These are phyloP conservation scores for Trebouxia sp. DNA, from an alignment of 139 green algal species.

Conservation along the genomic window DNA sequence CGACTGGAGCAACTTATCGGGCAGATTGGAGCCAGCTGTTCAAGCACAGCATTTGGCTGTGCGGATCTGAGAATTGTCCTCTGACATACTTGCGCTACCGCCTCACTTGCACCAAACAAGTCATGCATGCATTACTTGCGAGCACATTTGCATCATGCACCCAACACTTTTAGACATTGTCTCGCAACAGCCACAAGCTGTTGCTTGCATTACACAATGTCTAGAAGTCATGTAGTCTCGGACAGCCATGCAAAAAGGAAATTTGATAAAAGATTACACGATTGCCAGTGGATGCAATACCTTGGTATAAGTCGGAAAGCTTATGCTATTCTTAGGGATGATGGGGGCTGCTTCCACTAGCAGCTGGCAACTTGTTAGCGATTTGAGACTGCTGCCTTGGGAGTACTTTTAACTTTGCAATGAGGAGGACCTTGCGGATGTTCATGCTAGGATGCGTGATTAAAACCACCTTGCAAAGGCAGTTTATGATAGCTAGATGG, in stretches of 20 bases:
- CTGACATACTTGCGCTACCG: conserved; percentile 5
- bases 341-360: conserved; percentile 11
- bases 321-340: neutral
- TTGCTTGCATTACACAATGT: conserved; percentile 4
- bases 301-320: neutral
- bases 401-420: neutral
- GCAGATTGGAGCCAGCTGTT: neutral
- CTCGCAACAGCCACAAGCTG: conserved; percentile 5
- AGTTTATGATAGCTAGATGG: neutral
- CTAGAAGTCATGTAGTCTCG: neutral
- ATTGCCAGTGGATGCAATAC: neutral
- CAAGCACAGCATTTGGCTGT: conserved; percentile 1
- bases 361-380: neutral
- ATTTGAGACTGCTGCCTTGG: neutral
- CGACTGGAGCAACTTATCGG: conserved; percentile 4
- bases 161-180: neutral
- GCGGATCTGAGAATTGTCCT: conserved; percentile 1
- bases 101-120: conserved; percentile 12
- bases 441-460: neutral
- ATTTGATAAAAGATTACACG: neutral
- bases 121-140: conserved; percentile 22
- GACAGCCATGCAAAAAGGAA: neutral
- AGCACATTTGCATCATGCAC: conserved; percentile 1
- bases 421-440: neutral
- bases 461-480: neutral